A percentile compares a stretch with the other conserved stretches of the same genome.
phyloP scores from a whole-genome alignment of 106 monocot genomes.

The Narthecium ossifragum region DNA sequence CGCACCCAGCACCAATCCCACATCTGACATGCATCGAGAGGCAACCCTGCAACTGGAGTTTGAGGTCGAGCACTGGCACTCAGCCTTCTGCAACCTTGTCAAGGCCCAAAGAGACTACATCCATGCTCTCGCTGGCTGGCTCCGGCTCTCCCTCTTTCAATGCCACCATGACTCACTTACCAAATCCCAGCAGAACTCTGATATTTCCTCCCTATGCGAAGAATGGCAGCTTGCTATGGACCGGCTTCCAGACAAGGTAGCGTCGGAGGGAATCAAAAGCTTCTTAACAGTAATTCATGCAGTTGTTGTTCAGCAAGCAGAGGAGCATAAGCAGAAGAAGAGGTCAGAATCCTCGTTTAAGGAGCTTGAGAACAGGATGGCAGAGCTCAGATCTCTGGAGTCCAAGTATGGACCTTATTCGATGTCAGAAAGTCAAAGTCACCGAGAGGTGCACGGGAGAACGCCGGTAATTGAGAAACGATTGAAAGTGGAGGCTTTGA shows the following conservation, averaged over 20 bases:
- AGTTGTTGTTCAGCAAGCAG: slow-evolving; percentile 67
- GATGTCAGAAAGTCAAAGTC: slow-evolving; percentile 13
- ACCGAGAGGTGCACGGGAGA: background rate
- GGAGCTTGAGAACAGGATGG: slow-evolving; percentile 52
- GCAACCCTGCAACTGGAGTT: slow-evolving; percentile 74
- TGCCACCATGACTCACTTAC: slow-evolving; percentile 32
- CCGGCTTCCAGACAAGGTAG: slow-evolving; percentile 75
- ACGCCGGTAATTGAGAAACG: slow-evolving; percentile 34
- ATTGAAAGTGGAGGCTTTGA: slow-evolving; percentile 53
- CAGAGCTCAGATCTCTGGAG: slow-evolving; percentile 55
- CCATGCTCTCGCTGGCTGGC: slow-evolving; percentile 82
- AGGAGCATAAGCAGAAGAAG: slow-evolving; percentile 76
- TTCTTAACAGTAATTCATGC: slow-evolving; percentile 70
- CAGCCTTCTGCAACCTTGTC: slow-evolving; percentile 67
- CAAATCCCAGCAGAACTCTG: slow-evolving; percentile 28
- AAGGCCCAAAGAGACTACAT: slow-evolving; percentile 82
- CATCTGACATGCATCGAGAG: slow-evolving; percentile 67
- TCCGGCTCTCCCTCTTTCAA: slow-evolving; percentile 81
- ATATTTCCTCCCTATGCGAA: slow-evolving; percentile 65
- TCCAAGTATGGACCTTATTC: slow-evolving; percentile 44
- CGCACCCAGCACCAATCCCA: slow-evolving; percentile 26
- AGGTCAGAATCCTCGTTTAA: slow-evolving; percentile 42
- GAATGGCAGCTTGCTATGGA: slow-evolving; percentile 94
- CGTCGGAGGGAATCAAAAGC: slow-evolving; percentile 88
- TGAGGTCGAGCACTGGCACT: slow-evolving; percentile 74